Percentiles rank a stretch among this genome's conserved stretches.
Conservation (phyloP, 768 basidiomycete genomes). For the Panaeolus cyanescens region DNA sequence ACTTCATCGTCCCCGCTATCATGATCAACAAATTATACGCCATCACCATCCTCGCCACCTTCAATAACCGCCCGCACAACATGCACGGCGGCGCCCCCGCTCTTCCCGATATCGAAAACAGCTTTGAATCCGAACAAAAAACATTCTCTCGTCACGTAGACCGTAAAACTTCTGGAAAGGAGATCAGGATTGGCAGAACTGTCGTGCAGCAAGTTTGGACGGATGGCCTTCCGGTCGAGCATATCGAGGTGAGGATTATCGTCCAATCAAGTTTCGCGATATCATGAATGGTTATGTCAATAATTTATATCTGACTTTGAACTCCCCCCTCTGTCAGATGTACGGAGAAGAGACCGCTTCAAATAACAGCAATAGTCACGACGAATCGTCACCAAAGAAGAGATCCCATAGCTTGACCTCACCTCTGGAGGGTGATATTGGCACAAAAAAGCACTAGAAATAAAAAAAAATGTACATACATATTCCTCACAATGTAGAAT, state of each 20-base stretch:
- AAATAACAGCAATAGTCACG: not conserved
- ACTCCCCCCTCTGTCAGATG: too few relatives aligned
- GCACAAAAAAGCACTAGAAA: not conserved
- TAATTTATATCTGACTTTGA: not conserved
- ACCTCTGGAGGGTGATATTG: not conserved
- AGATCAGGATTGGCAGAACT: conserved; percentile 25
- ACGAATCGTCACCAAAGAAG: not conserved
- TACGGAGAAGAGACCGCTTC: not conserved
- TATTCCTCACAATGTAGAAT: not conserved
- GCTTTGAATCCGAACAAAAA: conserved; percentile 16
- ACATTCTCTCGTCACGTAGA: conserved; percentile 14
- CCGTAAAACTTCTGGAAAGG: conserved; percentile 6
- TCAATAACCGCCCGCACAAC: conserved; percentile 30
- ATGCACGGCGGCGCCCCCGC: conserved; percentile 18
- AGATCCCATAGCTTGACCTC: not conserved
- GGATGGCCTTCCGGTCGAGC: conserved; percentile 20
- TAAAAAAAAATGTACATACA: not conserved
- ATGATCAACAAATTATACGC: conserved; percentile 36
- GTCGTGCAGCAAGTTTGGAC: conserved; percentile 27
- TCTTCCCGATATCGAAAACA: conserved; percentile 18
- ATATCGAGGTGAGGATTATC: conserved; percentile 11
- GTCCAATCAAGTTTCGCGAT: not conserved
- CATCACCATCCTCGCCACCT: conserved; percentile 32
- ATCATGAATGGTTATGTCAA: not conserved
- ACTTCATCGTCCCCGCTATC: conserved; percentile 33